Percentiles rank a stretch among this genome's conserved stretches.
These are phyloP conservation scores for Cynanchum wilfordii DNA, from an alignment of 257 asterid genomes.

Conservation along the genomic window DNA sequence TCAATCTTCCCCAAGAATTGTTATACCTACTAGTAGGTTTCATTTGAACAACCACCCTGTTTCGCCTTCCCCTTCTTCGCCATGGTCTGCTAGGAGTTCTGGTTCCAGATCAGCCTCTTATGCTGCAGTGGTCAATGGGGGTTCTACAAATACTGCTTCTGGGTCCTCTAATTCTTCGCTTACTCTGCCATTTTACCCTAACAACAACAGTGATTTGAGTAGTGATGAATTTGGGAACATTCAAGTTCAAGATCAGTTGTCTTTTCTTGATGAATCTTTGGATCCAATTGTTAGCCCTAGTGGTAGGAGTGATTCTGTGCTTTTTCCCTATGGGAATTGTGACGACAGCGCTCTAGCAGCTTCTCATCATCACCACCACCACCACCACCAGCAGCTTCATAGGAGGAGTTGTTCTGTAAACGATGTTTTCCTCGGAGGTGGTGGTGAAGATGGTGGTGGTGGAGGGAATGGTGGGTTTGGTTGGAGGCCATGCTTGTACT, in stretches of 20 bases:
- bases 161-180: constrained; percentile 41
- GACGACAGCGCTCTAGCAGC: constrained; percentile 20
- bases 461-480: constrained; percentile 40
- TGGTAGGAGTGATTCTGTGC: constrained; percentile 74
- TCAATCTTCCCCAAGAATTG: constrained; percentile 45
- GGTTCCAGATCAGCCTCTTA: constrained; percentile 57
- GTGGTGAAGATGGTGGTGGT: constrained; percentile 43
- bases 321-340: constrained; percentile 56
- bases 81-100: constrained; percentile 44
- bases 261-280: constrained; percentile 66
- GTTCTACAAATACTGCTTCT: constrained; percentile 28
- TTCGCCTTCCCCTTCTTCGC: constrained; percentile 41
- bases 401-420: constrained; percentile 81
- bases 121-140: constrained; percentile 58
- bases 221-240: constrained; percentile 35
- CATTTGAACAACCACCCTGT: constrained; percentile 42
- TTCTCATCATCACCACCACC: neutral
- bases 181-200: constrained; percentile 38
- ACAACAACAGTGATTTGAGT: constrained; percentile 18
- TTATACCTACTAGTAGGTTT: constrained; percentile 51
- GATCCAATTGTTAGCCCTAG: constrained; percentile 75
- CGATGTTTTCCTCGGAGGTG: constrained; percentile 59
- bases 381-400: constrained; percentile 43
- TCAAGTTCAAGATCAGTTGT: constrained; percentile 41
- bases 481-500: constrained; percentile 84